Conservation (phyloP, 805 yeast genomes). For the Alloascoidea africana region DNA sequence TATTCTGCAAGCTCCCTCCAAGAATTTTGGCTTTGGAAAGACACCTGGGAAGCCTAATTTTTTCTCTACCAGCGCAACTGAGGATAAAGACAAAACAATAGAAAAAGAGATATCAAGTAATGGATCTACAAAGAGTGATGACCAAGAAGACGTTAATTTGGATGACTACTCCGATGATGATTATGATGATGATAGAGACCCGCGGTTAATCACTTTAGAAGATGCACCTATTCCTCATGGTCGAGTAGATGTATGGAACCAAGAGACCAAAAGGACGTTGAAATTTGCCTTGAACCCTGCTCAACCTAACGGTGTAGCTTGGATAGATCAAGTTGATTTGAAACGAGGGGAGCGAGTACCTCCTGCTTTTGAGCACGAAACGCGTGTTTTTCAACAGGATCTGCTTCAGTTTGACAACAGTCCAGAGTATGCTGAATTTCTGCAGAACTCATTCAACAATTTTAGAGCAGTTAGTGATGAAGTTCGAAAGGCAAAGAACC, state of each 20-base stretch:
- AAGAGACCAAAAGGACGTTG: conserved; percentile 11
- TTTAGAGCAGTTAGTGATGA: conserved; percentile 6
- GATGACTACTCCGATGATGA: too few relatives aligned
- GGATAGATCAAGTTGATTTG: conserved; percentile 10
- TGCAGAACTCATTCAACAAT: conserved; percentile 10
- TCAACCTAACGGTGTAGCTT: conserved; percentile 11
- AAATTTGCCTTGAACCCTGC: conserved; percentile 11
- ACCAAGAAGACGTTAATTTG: too few relatives aligned
- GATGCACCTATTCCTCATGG: conserved; percentile 15
- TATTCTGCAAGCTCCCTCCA: too few relatives aligned
- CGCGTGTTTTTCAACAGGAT: neutral
- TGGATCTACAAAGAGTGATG: too few relatives aligned
- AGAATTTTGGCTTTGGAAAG: too few relatives aligned
- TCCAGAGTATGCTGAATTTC: conserved; percentile 2
- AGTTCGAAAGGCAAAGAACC: neutral
- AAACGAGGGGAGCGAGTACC: conserved; percentile 1
- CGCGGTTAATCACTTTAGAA: conserved; percentile 2
- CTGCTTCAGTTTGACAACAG: neutral
- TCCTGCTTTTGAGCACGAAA: neutral
- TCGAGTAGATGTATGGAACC: conserved; percentile 9
- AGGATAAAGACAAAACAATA: too few relatives aligned
- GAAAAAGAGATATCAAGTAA: too few relatives aligned
- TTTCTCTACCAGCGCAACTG: too few relatives aligned
- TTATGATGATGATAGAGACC: conserved; percentile 16
- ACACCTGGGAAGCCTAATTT: too few relatives aligned